Percentiles rank a stretch among this genome's conserved stretches.
phyloP scores from a whole-genome alignment of 139 green algal genomes.

The Closterium sp. region DNA sequence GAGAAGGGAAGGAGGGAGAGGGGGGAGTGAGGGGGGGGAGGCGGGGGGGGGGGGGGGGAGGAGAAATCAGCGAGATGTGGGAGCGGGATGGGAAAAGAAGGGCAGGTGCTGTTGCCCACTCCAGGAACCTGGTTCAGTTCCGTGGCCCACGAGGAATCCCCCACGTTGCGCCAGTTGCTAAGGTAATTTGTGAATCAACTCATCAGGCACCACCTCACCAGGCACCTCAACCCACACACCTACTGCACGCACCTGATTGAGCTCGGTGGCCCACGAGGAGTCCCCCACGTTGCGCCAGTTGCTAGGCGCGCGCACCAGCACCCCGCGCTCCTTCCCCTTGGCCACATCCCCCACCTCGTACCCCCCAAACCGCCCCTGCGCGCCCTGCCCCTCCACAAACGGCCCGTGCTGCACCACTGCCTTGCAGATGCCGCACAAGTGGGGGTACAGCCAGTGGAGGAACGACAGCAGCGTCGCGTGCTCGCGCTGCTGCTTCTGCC shows the following conservation, averaged over 20 bases:
- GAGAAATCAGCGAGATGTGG: too few relatives aligned
- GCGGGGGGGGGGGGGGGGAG: too few relatives aligned
- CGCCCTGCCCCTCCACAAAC: neutral
- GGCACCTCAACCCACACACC: too few relatives aligned
- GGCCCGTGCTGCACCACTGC: neutral
- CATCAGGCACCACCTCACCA: too few relatives aligned
- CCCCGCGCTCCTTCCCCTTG: neutral
- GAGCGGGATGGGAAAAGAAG: too few relatives aligned
- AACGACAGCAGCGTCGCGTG: neutral
- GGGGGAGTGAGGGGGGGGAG: too few relatives aligned
- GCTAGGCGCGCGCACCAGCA: neutral
- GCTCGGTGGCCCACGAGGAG: neutral
- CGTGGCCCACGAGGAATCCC: too few relatives aligned
- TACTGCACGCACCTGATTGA: neutral
- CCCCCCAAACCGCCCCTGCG: neutral
- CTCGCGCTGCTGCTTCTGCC: neutral
- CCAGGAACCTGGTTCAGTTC: too few relatives aligned
- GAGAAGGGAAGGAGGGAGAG: too few relatives aligned
- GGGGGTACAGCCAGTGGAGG: neutral
- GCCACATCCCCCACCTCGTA: neutral
- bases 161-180: too few relatives aligned
- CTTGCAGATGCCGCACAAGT: neutral
- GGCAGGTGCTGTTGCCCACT: too few relatives aligned
- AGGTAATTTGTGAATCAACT: too few relatives aligned
- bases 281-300: neutral